Conservation (phyloP, 2,329 filamentous ascomycete species). For the Gyromitra esculenta region DNA sequence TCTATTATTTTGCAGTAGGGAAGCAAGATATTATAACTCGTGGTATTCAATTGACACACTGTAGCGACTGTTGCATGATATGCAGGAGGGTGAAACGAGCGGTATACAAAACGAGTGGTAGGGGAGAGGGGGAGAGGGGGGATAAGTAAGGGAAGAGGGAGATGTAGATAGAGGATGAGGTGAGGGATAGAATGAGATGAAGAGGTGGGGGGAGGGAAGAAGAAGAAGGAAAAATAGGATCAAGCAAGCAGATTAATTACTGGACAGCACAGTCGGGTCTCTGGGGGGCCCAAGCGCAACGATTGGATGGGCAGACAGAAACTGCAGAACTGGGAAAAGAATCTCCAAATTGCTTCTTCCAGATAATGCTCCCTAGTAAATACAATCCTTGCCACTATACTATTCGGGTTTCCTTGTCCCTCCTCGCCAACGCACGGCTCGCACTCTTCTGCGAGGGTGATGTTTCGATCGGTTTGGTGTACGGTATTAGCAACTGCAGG, state of each 20-base stretch:
- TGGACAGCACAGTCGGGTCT: constrained; percentile 23
- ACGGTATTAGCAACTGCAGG: constrained; percentile 32
- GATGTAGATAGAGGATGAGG: constrained; percentile 33
- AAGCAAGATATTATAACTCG: constrained; percentile 35
- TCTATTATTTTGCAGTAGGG: constrained; percentile 20
- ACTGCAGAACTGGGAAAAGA: constrained; percentile 39
- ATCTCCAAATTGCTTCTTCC: constrained; percentile 43
- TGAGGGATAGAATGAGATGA: constrained; percentile 40
- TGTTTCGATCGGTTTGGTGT: constrained; percentile 43
- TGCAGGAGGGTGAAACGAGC: constrained; percentile 45
- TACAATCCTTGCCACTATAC: constrained; percentile 8
- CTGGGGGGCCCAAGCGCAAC: constrained; percentile 7
- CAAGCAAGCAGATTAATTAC: constrained; percentile 39
- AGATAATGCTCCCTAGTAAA: constrained; percentile 27
- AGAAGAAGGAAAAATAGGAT: constrained; percentile 30
- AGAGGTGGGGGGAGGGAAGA: constrained; percentile 19
- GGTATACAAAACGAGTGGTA: constrained; percentile 46
- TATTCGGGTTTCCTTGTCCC: constrained; percentile 23
- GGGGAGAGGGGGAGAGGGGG: neutral
- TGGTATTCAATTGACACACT: constrained; percentile 45
- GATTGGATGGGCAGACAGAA: constrained; percentile 25
- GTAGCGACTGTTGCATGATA: constrained; percentile 51
- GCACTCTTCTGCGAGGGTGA: constrained; percentile 29
- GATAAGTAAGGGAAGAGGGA: constrained; percentile 18
- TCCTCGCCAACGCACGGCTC: constrained; percentile 48